A percentile compares a stretch with the other conserved stretches of the same genome.
Conservation (phyloP, 352 stramenopile genomes). For the Phytophthora multivora region DNA sequence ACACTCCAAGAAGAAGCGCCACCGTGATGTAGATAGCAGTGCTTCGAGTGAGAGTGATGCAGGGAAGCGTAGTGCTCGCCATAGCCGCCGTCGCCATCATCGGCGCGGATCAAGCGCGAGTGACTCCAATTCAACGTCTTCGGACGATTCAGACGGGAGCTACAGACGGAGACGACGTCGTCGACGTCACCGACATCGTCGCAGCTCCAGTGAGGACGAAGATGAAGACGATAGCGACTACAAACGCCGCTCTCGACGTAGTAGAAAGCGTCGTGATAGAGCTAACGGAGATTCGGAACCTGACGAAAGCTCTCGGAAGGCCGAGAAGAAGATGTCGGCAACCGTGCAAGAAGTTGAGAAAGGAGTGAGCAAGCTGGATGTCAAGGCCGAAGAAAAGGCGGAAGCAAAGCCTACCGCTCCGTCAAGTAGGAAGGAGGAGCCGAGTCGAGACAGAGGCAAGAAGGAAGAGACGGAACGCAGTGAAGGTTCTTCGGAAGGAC, state of each 20-base stretch:
- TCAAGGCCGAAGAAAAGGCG: conserved; percentile 33
- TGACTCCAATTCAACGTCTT: conserved; percentile 54
- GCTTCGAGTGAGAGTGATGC: conserved; percentile 53
- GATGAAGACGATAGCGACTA: conserved; percentile 58
- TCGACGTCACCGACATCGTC: conserved; percentile 42
- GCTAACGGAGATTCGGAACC: conserved; percentile 34
- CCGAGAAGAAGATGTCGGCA: conserved; percentile 30
- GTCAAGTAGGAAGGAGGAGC: conserved; percentile 26
- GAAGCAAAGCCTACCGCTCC: conserved; percentile 12
- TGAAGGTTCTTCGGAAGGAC: conserved; percentile 31
- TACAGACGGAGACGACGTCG: conserved; percentile 45
- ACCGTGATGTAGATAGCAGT: conserved; percentile 44
- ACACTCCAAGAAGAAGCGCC: conserved; percentile 56
- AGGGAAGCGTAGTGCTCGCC: conserved; percentile 26
- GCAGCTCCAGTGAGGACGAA: conserved; percentile 64
- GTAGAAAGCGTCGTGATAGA: conserved; percentile 53
- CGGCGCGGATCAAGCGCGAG: conserved; percentile 47
- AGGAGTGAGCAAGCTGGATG: conserved; percentile 39
- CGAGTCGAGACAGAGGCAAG: conserved; percentile 21
- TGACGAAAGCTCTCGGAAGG: conserved; percentile 35
- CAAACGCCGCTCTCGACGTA: conserved; percentile 42
- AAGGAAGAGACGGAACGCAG: conserved; percentile 28
- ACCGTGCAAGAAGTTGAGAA: conserved; percentile 35
- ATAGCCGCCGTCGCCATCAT: conserved; percentile 31
- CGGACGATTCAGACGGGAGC: conserved; percentile 51